Base-by-base conservation (phyloP, 2,329 filamentous ascomycete species). In the Talaromyces sp. region DNA sequence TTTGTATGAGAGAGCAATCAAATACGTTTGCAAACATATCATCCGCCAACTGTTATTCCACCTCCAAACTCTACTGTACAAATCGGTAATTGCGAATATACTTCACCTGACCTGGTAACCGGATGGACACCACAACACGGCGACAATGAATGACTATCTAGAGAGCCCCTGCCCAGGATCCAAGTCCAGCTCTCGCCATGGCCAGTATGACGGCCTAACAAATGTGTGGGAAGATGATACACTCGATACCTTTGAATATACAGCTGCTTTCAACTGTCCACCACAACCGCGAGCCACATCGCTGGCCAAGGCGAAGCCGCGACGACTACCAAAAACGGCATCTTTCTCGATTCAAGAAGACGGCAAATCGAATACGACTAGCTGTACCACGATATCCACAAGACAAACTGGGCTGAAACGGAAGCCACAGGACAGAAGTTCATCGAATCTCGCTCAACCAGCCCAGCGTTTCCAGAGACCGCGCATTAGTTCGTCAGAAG, bases 311-410 rank as follows among this genome's bases (percentile, higher is more conserved):
- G 71, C 66, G 50, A 75, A 73, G 41, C 74, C 73, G 22, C 72
- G 72, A 60, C 70, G 74, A 68, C 70, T 69, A 57, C 72, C 70
- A 43, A 70, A 69, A 64, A 70, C 68, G 7, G 67, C 66, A 19
- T 64, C 70, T 16, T 80, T 81, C 39, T 70, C 71, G 13, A 80
- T 81, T 52, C 77, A 80, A 60, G 75, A 79, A 24, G 79, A 81
- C 41, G 58, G 49, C 33, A 67, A 68, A n/a, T 67, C 68, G 16
- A 47, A 57, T 10, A 56, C 14, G 69, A 68, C 22, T 13, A 35
- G 47, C 6, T 43, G 45, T 50, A 14, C 52, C 19, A 57, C 54
- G 35, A 62, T 64, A 39, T 64, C 61, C 16, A 66, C 63, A 22
- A 60, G 37, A 13, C 49, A 60, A n/a, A 59, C 39, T 13, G 39